Evolutionary conservation across 768 basidiomycete species (phyloP).

Genomic region (Amanita subjunquillea): DNA sequence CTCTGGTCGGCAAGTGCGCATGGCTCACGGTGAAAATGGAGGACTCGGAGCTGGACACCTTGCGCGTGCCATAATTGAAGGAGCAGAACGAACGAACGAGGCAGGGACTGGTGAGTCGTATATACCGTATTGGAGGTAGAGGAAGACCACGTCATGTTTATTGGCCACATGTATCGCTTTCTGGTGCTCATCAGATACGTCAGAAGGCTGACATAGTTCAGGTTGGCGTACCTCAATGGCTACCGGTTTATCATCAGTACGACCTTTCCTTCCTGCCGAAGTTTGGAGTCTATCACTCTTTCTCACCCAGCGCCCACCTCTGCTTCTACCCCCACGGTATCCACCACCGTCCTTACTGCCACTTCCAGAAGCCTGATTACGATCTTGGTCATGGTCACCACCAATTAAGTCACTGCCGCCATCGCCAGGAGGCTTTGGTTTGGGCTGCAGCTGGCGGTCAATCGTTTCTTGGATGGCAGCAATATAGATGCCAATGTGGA

Average conservation of each 20-base stretch:
- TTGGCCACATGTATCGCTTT: background rate
- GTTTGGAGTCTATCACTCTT: constrained; percentile 4
- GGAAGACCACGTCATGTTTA: constrained; percentile 4
- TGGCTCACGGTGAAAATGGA: too few species aligned
- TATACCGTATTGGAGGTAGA: constrained; percentile 7
- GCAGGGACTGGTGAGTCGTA: constrained; percentile 7
- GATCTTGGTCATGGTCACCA: background rate
- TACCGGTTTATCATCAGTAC: constrained; percentile 3
- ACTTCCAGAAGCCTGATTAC: constrained; percentile 1
- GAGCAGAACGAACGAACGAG: constrained; percentile 6
- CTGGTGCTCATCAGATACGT: constrained; percentile 4
- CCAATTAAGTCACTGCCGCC: background rate
- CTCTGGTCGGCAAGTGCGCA: too few species aligned
- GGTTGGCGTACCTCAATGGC: constrained; percentile 4
- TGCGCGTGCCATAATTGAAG: constrained; percentile 4
- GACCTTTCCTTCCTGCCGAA: constrained; percentile 7
- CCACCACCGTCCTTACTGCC: constrained; percentile 4
- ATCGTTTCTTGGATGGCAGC: constrained; percentile 13
- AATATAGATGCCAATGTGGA: constrained; percentile 12
- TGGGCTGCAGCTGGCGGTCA: constrained; percentile 7
- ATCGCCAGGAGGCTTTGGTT: constrained; percentile 4
- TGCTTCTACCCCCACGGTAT: background rate
- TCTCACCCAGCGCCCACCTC: background rate
- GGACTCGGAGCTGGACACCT: background rate
- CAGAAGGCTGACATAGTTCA: constrained; percentile 7